A percentile compares a stretch with the other conserved stretches of the same genome.
Conservation (phyloP, 768 basidiomycete species). For the Suillus discolor region DNA sequence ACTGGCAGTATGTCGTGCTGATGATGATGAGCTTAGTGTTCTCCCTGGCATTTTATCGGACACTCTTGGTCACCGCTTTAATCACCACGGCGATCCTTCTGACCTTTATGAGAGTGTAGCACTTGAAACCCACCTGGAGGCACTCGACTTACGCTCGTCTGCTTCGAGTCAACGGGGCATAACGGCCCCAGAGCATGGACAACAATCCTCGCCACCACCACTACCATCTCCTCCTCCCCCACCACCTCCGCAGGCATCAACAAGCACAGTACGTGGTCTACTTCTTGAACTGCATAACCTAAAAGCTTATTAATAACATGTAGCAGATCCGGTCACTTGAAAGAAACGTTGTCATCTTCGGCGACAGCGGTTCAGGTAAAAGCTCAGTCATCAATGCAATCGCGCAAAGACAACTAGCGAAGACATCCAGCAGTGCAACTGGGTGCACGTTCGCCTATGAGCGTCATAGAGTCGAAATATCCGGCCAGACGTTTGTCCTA, state of each 20-base stretch:
- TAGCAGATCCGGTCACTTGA: neutral
- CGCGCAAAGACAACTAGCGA: neutral
- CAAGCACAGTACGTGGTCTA: neutral
- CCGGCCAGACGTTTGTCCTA: constrained; percentile 12
- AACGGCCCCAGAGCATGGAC: neutral
- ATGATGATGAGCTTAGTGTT: neutral
- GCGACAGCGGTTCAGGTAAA: neutral
- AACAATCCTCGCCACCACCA: neutral
- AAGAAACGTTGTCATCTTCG: neutral
- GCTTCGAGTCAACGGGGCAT: neutral
- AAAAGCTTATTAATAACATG: neutral
- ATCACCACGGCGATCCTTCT: neutral
- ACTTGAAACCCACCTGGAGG: neutral
- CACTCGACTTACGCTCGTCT: neutral
- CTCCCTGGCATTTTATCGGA: neutral
- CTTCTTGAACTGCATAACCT: neutral
- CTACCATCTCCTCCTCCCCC: neutral
- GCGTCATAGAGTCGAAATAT: constrained; percentile 9
- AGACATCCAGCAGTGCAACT: neutral
- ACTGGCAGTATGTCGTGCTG: neutral
- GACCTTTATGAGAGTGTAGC: neutral
- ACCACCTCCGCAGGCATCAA: neutral
- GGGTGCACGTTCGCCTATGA: constrained; percentile 22
- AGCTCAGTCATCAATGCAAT: neutral
- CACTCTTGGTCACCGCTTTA: neutral